Evolutionary conservation across 2,329 filamentous ascomycete genomes (phyloP), one percentile per base, ranked within the genome.

Genomic region (Elsinoe arachidis): DNA sequence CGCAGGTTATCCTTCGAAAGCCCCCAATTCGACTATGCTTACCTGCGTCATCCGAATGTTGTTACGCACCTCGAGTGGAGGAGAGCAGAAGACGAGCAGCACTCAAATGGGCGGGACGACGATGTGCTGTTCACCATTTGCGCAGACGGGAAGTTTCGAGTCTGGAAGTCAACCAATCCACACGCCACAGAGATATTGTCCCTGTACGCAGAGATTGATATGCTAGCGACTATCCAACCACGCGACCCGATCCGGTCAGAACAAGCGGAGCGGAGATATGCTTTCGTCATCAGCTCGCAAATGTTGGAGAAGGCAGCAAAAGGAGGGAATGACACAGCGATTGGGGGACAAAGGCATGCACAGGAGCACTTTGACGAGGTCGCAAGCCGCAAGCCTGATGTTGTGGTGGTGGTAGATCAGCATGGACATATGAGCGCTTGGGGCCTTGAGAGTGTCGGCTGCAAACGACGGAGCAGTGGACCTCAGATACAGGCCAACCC

Each of bases 121-220:
- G 93, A 96, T 70, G 86, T 95, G 0, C 78, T 99, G 1, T 97
- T 96, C 68, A 96, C 93, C 0, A 83, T 91, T 62, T 95, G 90
- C 64, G 80, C 83, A 12, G 93, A 99, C 68, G 84, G 86, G 58
- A 77, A 85, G 52, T 75, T 97, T 61, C 82, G 91, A 46, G 80
- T 96, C 39, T 99, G 92, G 92, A 85, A 86, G 0, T 80, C 86
- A 7, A 84, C 83, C 4, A 88, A 95, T 60, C 80, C 83, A 37
- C 81, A 87, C 64, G 82, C 84, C 17, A 76, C 85, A 11, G 84
- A 89, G 55, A 82, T 87, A 4, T 76, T 96, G 68, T 82, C 87
- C 57, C 79, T 95, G 37, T 95, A 91, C 84, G 86, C 85, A 1
- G 80, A 85, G 55, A 82, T 99, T 43, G 86, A 97, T 68, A 79